A percentile compares a stretch with the other conserved stretches of the same genome.
Conservation (phyloP, 169 alveolate genomes). For the Eimeria falciformis region DNA sequence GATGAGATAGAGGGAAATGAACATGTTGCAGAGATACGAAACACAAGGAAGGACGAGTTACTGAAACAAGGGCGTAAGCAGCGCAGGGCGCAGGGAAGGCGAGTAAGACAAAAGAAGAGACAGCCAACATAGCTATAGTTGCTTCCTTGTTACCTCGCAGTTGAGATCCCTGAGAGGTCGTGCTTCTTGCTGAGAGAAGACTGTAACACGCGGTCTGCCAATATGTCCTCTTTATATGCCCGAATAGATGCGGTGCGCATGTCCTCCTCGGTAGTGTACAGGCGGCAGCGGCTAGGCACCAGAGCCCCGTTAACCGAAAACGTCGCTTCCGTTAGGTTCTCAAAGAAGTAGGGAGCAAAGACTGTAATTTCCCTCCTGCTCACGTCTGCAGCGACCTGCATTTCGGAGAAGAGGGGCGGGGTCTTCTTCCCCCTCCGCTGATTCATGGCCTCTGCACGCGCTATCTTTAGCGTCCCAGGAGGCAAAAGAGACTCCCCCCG, state of each 20-base stretch:
- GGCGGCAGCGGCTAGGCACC: slow-evolving; percentile 83
- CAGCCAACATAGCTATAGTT: background rate
- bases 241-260: slow-evolving; percentile 79
- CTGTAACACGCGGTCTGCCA: slow-evolving; percentile 80
- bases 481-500: slow-evolving; percentile 79
- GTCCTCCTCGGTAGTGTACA: slow-evolving; percentile 84
- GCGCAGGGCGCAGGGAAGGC: background rate
- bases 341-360: slow-evolving; percentile 84
- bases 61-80: background rate
- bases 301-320: slow-evolving; percentile 80
- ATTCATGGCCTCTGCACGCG: slow-evolving; percentile 75
- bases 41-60: background rate
- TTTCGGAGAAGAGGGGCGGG: slow-evolving; percentile 76
- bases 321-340: slow-evolving; percentile 82
- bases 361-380: slow-evolving; percentile 82
- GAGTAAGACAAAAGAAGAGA: background rate
- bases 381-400: slow-evolving; percentile 83
- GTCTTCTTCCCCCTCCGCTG: slow-evolving; percentile 4
- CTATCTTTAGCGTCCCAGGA: slow-evolving; percentile 78
- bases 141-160: slow-evolving; percentile 69
- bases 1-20: no score
- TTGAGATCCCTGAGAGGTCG: slow-evolving; percentile 83
- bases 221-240: slow-evolving; percentile 80
- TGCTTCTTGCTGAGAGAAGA: slow-evolving; percentile 81
- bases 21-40: background rate